These are phyloP conservation scores for Prototheca cutis DNA, from an alignment of 163 green algal genomes.

Conservation along the genomic window DNA sequence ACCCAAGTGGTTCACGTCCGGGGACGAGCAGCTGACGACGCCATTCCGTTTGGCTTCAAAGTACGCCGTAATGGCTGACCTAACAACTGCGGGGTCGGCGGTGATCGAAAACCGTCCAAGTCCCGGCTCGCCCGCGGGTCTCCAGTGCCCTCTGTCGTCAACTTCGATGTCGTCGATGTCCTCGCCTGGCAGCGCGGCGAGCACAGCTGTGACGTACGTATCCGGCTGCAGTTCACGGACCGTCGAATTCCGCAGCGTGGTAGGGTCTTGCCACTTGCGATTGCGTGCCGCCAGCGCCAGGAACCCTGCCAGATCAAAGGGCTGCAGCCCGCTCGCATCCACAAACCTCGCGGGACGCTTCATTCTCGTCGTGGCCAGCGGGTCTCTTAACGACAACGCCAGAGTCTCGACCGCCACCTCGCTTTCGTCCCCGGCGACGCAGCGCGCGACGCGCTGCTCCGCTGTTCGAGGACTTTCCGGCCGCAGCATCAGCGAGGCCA, in stretches of 20 bases:
- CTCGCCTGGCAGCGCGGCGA: not conserved
- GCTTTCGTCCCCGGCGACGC: constrained; percentile 28
- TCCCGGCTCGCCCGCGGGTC: not conserved
- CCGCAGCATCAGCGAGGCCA: constrained; percentile 7
- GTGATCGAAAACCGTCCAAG: not conserved
- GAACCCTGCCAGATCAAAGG: constrained; percentile 77
- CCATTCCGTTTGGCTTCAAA: no score
- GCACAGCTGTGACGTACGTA: constrained; percentile 10
- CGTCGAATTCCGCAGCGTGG: constrained; percentile 40
- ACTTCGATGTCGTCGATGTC: not conserved
- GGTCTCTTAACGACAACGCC: constrained; percentile 56
- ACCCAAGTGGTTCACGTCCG: no score
- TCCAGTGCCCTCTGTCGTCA: not conserved
- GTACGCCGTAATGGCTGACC: no score
- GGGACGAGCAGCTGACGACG: no score
- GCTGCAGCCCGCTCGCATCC: constrained; percentile 37
- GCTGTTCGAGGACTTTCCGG: not conserved
- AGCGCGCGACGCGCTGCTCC: not conserved
- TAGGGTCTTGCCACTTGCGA: constrained; percentile 80
- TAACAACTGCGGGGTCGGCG: not conserved
- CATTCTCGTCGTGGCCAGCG: constrained; percentile 50
- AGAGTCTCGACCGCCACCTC: constrained; percentile 37
- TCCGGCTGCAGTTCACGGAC: constrained; percentile 50
- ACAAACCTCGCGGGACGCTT: constrained; percentile 45
- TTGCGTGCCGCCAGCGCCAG: constrained; percentile 55